Conservation (phyloP, 371 early-diverging fungal genomes). For the Massospora cicadina region DNA sequence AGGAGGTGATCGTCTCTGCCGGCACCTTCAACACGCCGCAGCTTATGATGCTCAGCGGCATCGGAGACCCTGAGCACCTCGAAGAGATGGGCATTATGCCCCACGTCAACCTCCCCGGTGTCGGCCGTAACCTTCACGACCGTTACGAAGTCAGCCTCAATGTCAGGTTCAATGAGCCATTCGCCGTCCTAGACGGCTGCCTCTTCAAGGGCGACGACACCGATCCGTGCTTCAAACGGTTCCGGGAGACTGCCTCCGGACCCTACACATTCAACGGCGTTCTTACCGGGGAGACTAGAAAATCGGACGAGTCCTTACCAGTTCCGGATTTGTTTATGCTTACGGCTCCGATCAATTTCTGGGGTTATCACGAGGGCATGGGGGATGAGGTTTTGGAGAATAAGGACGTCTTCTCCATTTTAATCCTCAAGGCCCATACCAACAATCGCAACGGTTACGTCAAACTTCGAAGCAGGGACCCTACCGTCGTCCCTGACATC, state of each 20-base stretch:
- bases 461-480: not conserved
- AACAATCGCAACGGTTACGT: not conserved
- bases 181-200: not conserved
- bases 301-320: not conserved
- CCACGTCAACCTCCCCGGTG: constrained; percentile 4
- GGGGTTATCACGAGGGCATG: constrained; percentile 3
- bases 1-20: constrained; percentile 17
- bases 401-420: not conserved
- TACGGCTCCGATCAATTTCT: constrained; percentile 4
- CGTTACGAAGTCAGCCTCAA: not conserved
- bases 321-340: constrained; percentile 5
- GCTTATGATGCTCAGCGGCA: constrained; percentile 18
- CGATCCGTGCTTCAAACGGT: constrained; percentile 4
- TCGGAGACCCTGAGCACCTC: constrained; percentile 12
- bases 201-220: not conserved
- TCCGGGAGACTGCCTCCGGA: not conserved
- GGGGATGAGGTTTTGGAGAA: not conserved
- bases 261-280: constrained; percentile 11
- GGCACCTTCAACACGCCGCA: constrained; percentile 17
- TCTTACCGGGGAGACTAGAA: not conserved
- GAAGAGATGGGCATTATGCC: not conserved
- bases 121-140: constrained; percentile 10
- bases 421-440: constrained; percentile 4
- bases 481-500: constrained; percentile 3
- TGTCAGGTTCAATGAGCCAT: not conserved